These are phyloP conservation scores for Phytophthora agathidicida DNA, from an alignment of 352 stramenopile species.

Conservation along the genomic window DNA sequence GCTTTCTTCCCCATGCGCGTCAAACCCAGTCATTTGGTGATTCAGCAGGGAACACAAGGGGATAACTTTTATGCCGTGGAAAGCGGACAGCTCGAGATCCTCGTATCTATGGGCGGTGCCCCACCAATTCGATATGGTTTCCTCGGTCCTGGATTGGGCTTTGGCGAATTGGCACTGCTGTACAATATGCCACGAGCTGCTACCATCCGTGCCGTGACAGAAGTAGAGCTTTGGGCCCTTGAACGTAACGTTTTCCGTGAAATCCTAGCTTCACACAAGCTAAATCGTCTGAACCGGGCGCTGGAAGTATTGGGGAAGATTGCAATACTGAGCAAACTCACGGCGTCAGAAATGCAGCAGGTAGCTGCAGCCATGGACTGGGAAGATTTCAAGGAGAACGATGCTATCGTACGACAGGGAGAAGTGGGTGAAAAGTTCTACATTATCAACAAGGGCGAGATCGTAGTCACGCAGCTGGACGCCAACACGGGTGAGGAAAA, in stretches of 20 bases:
- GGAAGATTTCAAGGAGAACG: constrained; percentile 69
- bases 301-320: constrained; percentile 63
- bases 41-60: constrained; percentile 72
- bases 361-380: constrained; percentile 82
- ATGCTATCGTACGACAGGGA: constrained; percentile 69
- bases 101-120: constrained; percentile 59
- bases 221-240: constrained; percentile 71
- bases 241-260: constrained; percentile 79
- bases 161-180: constrained; percentile 97
- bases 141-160: constrained; percentile 72
- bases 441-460: constrained; percentile 78
- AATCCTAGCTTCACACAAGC: constrained; percentile 78
- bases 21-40: constrained; percentile 50
- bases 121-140: constrained; percentile 75
- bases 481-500: constrained; percentile 45
- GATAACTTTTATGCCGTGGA: constrained; percentile 84
- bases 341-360: constrained; percentile 65
- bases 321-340: constrained; percentile 74
- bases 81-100: constrained; percentile 68
- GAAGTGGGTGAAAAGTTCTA: constrained; percentile 84
- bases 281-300: constrained; percentile 63
- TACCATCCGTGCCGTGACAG: constrained; percentile 81
- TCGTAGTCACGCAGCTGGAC: constrained; percentile 70
- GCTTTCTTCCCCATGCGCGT: constrained; percentile 72
- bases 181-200: constrained; percentile 96